These are phyloP conservation scores for Fusarium anthophilum DNA, from an alignment of 2,329 filamentous ascomycete species.

Conservation along the genomic window DNA sequence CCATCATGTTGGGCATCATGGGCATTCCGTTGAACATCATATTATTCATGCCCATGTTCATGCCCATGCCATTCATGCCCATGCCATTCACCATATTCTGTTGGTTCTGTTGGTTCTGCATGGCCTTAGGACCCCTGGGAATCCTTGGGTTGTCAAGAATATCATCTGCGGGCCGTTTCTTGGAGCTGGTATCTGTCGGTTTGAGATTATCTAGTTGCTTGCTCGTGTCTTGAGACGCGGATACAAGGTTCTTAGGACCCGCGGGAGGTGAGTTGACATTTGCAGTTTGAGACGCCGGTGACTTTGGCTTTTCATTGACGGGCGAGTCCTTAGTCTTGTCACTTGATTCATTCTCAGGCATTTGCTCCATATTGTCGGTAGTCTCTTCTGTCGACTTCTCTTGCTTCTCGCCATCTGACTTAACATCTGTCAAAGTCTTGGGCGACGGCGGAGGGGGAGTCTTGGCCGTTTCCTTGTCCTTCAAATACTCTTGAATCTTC, in stretches of 20 bases:
- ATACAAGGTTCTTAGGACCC: conserved; percentile 41
- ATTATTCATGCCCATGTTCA: conserved; percentile 56
- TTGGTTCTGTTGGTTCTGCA: conserved; percentile 66
- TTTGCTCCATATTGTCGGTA: conserved; percentile 53
- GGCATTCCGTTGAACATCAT: conserved; percentile 56
- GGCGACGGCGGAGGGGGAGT: conserved; percentile 49
- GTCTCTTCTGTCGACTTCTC: conserved; percentile 46
- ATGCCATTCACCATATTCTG: conserved; percentile 61
- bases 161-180: conserved; percentile 86
- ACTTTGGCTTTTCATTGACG: conserved; percentile 49
- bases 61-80: conserved; percentile 57
- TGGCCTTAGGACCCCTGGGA: conserved; percentile 72
- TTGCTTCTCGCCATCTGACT: conserved; percentile 29
- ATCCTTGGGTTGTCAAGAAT: conserved; percentile 71
- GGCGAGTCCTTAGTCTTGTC: conserved; percentile 34
- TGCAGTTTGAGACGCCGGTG: conserved; percentile 40
- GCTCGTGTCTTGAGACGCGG: conserved; percentile 49
- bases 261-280: conserved; percentile 44
- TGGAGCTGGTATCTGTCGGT: conserved; percentile 56
- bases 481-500: conserved; percentile 80
- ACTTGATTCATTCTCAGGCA: conserved; percentile 41
- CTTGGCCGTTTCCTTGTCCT: conserved; percentile 64
- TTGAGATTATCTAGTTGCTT: conserved; percentile 45
- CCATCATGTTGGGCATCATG: conserved; percentile 55
- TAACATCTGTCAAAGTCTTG: conserved; percentile 38